A percentile compares a stretch with the other conserved stretches of the same genome.
These are phyloP conservation scores for Diplosphaera chodatii DNA, from an alignment of 139 green algal species.

Conservation along the genomic window DNA sequence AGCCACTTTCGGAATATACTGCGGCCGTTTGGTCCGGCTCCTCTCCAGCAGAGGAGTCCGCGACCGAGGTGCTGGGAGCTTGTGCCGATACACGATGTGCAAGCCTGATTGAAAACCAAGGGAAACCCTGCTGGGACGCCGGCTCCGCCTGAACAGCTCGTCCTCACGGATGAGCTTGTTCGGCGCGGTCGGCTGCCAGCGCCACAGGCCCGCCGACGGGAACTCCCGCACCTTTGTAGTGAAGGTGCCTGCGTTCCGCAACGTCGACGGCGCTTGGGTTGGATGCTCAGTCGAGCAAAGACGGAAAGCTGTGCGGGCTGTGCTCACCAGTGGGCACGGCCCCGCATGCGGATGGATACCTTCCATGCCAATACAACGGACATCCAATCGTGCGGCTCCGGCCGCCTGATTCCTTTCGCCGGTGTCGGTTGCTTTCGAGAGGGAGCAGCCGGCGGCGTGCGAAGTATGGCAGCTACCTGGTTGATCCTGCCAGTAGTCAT, in stretches of 20 bases:
- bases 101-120: conserved; percentile 25
- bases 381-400: not conserved
- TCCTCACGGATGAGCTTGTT: not conserved
- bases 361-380: not conserved
- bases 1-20: too few relatives aligned
- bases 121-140: conserved; percentile 14
- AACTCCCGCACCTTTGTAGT: conserved; percentile 2
- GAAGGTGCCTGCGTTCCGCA: conserved; percentile 10
- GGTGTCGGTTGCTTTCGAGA: not conserved
- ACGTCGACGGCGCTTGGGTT: conserved; percentile 20
- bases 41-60: not conserved
- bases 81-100: conserved; percentile 43
- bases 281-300: conserved; percentile 23
- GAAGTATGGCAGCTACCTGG: conserved; percentile 74
- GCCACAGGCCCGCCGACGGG: conserved; percentile 19
- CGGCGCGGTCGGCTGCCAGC: conserved; percentile 19
- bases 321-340: not conserved
- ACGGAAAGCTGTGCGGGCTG: conserved; percentile 15
- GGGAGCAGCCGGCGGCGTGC: not conserved
- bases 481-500: conserved; percentile 97
- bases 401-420: not conserved
- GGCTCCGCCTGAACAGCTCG: not conserved
- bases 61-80: conserved; percentile 22
- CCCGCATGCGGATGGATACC: conserved; percentile 5
- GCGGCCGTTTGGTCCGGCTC: not conserved